phyloP scores from a whole-genome alignment of 176 grass and related monocot species.

The Lolium rigidum region DNA sequence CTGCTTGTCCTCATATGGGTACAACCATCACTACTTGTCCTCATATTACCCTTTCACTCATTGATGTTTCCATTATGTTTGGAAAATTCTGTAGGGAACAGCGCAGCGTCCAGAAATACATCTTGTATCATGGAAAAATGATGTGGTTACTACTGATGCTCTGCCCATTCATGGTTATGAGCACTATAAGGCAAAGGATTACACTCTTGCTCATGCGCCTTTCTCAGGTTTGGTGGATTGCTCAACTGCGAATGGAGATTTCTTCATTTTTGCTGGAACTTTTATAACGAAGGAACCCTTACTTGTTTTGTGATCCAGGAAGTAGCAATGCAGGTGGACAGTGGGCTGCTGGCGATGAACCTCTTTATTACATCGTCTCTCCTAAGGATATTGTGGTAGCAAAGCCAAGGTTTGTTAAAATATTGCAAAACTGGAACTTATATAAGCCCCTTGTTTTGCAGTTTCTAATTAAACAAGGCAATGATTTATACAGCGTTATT shows the following conservation, averaged over 20 bases:
- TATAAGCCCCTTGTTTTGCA: constrained; percentile 26
- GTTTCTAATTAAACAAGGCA: constrained; percentile 30
- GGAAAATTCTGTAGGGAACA: constrained; percentile 69
- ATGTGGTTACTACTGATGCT: constrained; percentile 96
- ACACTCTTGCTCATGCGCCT: constrained; percentile 88
- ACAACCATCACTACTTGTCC: constrained; percentile 42
- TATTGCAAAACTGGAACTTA: constrained; percentile 29
- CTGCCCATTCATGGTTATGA: constrained; percentile 97
- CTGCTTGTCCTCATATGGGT: constrained; percentile 15
- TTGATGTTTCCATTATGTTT: constrained; percentile 35
- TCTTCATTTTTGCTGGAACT: constrained; percentile 37
- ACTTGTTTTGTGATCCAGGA: constrained; percentile 59
- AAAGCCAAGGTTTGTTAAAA: constrained; percentile 79
- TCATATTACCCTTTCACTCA: constrained; percentile 1
- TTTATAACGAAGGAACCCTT: constrained; percentile 37
- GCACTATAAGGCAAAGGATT: constrained; percentile 97
- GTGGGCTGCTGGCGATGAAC: constrained; percentile 96
- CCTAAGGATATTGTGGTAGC: constrained; percentile 98
- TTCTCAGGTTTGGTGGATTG: constrained; percentile 81
- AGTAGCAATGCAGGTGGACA: constrained; percentile 98
- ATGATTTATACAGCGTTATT: not conserved
- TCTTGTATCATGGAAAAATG: constrained; percentile 96
- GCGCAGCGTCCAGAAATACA: constrained; percentile 94
- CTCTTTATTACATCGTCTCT: constrained; percentile 97
- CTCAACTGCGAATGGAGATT: constrained; percentile 14